Evolutionary conservation across 441 rosid genomes (phyloP).

Genomic region (Omphalea diandra): DNA sequence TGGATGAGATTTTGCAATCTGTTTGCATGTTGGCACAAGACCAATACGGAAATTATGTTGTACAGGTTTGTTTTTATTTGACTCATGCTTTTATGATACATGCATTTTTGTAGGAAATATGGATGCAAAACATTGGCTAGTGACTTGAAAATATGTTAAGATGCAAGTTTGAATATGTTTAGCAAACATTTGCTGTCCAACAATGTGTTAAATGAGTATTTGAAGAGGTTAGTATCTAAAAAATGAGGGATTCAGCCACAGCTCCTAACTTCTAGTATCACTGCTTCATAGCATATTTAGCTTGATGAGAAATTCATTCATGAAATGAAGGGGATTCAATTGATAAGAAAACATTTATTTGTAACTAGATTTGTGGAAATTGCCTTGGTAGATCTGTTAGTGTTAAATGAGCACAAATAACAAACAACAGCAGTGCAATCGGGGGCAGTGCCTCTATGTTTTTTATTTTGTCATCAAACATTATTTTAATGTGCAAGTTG

Average conservation of each 20-base stretch:
- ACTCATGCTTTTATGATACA: neutral
- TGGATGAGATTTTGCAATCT: slow-evolving; percentile 63
- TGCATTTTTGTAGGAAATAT: neutral
- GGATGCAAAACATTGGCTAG: neutral
- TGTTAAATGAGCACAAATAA: slow-evolving; percentile 7
- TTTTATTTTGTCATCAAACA: neutral
- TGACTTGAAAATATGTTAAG: neutral
- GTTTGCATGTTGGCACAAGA: slow-evolving; percentile 80
- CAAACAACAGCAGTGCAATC: neutral
- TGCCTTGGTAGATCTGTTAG: neutral
- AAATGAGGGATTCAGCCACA: neutral
- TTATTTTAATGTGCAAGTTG: neutral
- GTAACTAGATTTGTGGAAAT: neutral
- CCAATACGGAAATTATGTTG: slow-evolving; percentile 83
- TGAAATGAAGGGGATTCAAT: neutral
- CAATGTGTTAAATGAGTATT: neutral
- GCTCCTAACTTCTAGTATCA: slow-evolving; percentile 1
- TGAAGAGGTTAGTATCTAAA: neutral
- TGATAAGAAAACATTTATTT: neutral
- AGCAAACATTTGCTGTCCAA: neutral
- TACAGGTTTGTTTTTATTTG: slow-evolving; percentile 51
- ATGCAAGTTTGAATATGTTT: slow-evolving; percentile 1
- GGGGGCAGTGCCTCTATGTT: neutral
- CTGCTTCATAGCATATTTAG: slow-evolving; percentile 5
- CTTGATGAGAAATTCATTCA: neutral